Percentiles rank a stretch among this genome's conserved stretches.
Conservation (phyloP, 164 flowering plant genomes). For the Magnolia kwangsiensis region DNA sequence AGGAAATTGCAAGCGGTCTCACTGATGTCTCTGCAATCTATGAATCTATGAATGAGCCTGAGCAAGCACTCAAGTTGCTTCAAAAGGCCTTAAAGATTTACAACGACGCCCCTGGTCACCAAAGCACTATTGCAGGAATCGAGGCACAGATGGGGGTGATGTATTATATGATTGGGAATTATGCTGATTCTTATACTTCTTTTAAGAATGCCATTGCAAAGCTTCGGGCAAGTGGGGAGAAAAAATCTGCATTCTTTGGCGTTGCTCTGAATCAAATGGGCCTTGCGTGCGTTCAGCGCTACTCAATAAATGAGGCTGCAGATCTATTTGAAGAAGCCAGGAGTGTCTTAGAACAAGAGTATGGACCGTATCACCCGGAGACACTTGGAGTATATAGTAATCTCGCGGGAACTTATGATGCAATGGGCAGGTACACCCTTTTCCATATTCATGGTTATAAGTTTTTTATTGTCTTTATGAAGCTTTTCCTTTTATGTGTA, state of each 20-base stretch:
- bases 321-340: constrained; percentile 91
- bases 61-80: constrained; percentile 75
- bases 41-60: constrained; percentile 85
- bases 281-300: constrained; percentile 77
- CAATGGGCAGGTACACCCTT: constrained; percentile 75
- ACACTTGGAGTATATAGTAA: constrained; percentile 96
- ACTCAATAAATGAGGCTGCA: constrained; percentile 74
- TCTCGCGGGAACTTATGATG: constrained; percentile 96
- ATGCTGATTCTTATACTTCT: constrained; percentile 59
- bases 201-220: constrained; percentile 62
- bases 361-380: constrained; percentile 88
- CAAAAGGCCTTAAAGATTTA: constrained; percentile 72
- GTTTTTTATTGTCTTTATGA: background rate
- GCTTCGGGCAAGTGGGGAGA: constrained; percentile 85
- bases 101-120: constrained; percentile 81
- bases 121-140: constrained; percentile 79
- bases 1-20: constrained; percentile 88
- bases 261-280: constrained; percentile 97
- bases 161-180: constrained; percentile 77
- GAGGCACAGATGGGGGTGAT: constrained; percentile 97
- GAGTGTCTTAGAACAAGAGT: constrained; percentile 68
- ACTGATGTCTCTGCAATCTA: constrained; percentile 84
- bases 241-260: constrained; percentile 85
- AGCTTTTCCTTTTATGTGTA: background rate
- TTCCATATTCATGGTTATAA: constrained; percentile 1